Percentiles rank a stretch among this genome's conserved stretches.
Evolutionary conservation across 1,284 basidiomycete species (phyloP).

Genomic region (Thecaphora thlaspeos): DNA sequence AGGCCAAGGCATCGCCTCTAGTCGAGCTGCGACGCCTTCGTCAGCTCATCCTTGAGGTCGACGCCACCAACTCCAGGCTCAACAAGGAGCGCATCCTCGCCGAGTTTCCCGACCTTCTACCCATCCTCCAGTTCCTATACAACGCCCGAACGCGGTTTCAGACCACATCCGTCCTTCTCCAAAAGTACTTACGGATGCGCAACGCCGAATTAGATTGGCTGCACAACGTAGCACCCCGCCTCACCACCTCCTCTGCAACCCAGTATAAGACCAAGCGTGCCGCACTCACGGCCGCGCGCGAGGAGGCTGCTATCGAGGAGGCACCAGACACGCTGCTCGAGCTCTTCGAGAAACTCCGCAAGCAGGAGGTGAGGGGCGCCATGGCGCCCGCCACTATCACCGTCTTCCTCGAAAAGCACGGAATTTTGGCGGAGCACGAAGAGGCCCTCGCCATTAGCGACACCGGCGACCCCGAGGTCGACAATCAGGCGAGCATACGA

Average conservation of each 20-base stretch:
- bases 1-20: constrained; percentile 10
- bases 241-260: constrained; percentile 15
- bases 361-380: constrained; percentile 22
- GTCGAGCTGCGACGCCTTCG: constrained; percentile 31
- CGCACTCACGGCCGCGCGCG: constrained; percentile 15
- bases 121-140: constrained; percentile 26
- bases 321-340: constrained; percentile 10
- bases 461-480: neutral
- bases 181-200: constrained; percentile 20
- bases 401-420: constrained; percentile 25
- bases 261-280: constrained; percentile 10
- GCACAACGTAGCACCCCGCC: constrained; percentile 19
- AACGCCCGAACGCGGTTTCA: constrained; percentile 29
- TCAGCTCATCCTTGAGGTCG: constrained; percentile 29
- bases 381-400: constrained; percentile 21
- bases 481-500: constrained; percentile 9
- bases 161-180: constrained; percentile 19
- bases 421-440: constrained; percentile 30
- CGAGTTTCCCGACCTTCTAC: constrained; percentile 20
- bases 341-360: constrained; percentile 21
- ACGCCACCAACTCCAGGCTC: constrained; percentile 27
- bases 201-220: constrained; percentile 22
- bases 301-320: constrained; percentile 3
- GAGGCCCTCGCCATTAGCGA: constrained; percentile 13
- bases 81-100: constrained; percentile 24